phyloP scores from a whole-genome alignment of 805 yeast genomes.

The Saccharomyces eubayanus region DNA sequence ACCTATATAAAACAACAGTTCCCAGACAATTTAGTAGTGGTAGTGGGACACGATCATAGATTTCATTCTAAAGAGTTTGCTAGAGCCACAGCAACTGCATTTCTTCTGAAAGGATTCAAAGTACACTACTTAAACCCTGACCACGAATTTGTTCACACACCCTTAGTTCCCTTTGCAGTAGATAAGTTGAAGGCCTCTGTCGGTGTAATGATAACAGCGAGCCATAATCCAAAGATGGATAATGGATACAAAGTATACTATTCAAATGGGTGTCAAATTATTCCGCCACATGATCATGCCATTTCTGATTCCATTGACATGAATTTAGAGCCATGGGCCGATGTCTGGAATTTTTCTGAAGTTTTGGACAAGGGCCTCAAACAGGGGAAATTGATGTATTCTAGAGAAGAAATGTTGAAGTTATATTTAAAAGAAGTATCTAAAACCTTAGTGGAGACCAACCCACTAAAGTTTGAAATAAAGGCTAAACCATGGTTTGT shows the following conservation, averaged over 20 bases:
- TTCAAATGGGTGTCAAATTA: conserved; percentile 89
- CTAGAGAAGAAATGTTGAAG: conserved; percentile 36
- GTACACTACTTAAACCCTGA: conserved; percentile 48
- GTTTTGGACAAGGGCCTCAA: conserved; percentile 30
- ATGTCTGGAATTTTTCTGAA: conserved; percentile 41
- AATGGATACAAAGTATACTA: conserved; percentile 95
- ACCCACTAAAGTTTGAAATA: background rate
- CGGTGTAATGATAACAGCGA: conserved; percentile 91
- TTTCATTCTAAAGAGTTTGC: conserved; percentile 76
- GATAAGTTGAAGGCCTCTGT: conserved; percentile 54
- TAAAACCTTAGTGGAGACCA: conserved; percentile 28
- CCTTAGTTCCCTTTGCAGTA: conserved; percentile 84
- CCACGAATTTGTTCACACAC: conserved; percentile 58
- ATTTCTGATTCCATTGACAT: conserved; percentile 58
- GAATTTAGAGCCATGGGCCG: conserved; percentile 53
- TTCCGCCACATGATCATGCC: conserved; percentile 77
- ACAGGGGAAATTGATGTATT: conserved; percentile 29
- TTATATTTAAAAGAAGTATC: conserved; percentile 35
- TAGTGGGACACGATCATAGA: conserved; percentile 89
- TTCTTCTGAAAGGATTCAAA: conserved; percentile 55
- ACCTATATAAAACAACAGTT: conserved; percentile 34
- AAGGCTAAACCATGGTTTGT: conserved; percentile 40
- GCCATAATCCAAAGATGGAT: conserved; percentile 77
- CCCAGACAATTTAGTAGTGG: conserved; percentile 34
- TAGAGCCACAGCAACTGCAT: conserved; percentile 65